A percentile compares a stretch with the other conserved stretches of the same genome.
Evolutionary conservation across 129 eudicot species (phyloP).

Genomic region (Scalesia atractyloides): DNA sequence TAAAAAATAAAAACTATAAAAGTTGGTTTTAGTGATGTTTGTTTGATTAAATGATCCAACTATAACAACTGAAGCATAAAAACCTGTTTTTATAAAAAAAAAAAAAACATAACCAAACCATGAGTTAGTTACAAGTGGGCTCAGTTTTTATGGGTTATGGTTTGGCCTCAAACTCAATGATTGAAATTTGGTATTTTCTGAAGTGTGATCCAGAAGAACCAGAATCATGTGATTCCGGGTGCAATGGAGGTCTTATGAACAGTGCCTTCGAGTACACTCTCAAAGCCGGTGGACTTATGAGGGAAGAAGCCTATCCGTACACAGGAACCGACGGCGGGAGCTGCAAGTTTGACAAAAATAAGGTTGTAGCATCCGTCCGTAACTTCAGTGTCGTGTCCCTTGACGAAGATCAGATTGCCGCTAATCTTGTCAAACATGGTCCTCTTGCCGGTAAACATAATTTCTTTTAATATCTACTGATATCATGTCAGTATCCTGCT

Average conservation of each 20-base stretch:
- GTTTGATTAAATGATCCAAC: too few species aligned
- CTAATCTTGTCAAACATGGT: constrained; percentile 84
- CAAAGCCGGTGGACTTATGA: constrained; percentile 80
- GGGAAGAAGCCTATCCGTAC: constrained; percentile 79
- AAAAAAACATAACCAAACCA: too few species aligned
- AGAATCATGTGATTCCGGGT: constrained; percentile 72
- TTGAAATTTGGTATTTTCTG: not conserved
- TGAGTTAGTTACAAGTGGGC: too few species aligned
- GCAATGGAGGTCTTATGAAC: constrained; percentile 84
- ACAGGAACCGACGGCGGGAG: constrained; percentile 58
- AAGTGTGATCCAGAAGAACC: constrained; percentile 87
- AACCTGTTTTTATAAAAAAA: too few species aligned
- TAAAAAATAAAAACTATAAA: too few species aligned
- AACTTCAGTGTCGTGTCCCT: constrained; percentile 73
- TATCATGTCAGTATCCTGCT: too few species aligned
- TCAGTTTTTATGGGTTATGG: too few species aligned
- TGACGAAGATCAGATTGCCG: constrained; percentile 81
- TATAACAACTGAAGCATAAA: too few species aligned
- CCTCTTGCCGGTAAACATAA: constrained; percentile 70
- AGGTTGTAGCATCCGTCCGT: constrained; percentile 65
- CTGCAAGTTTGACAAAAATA: constrained; percentile 73
- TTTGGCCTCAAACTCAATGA: not conserved
- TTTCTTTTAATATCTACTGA: not conserved
- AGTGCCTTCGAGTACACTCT: constrained; percentile 77
- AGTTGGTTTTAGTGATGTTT: too few species aligned